These are phyloP conservation scores for Trypanosoma platydactyli DNA, from an alignment of 208 protist genomes.

Conservation along the genomic window DNA sequence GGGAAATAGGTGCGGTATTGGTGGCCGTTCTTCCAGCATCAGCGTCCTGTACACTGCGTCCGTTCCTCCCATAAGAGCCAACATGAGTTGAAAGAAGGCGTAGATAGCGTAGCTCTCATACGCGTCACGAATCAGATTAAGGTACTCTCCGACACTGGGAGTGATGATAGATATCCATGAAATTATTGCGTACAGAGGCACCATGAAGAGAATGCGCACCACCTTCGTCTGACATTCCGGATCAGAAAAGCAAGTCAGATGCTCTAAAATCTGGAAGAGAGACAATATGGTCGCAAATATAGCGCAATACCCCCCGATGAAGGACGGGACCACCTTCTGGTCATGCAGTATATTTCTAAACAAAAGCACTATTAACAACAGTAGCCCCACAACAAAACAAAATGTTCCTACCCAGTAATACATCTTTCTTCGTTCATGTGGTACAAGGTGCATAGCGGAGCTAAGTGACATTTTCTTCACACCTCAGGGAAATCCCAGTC, in stretches of 20 bases:
- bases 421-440: constrained; percentile 66
- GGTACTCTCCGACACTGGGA: constrained; percentile 76
- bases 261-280: constrained; percentile 89
- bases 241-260: constrained; percentile 88
- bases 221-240: constrained; percentile 91
- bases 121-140: constrained; percentile 89
- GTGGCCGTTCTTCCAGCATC: constrained; percentile 80
- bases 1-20: constrained; percentile 79
- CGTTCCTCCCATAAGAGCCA: constrained; percentile 89
- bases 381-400: constrained; percentile 66
- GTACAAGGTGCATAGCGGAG: constrained; percentile 6
- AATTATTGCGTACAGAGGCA: constrained; percentile 90
- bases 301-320: constrained; percentile 88
- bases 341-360: constrained; percentile 44
- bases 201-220: constrained; percentile 94
- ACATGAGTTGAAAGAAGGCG: constrained; percentile 93
- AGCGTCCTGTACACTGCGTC: constrained; percentile 84
- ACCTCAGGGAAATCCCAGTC: background rate
- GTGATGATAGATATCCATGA: constrained; percentile 80
- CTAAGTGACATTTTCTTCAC: constrained; percentile 7
- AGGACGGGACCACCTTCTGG: constrained; percentile 61
- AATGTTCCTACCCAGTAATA: constrained; percentile 89
- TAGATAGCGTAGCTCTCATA: constrained; percentile 96
- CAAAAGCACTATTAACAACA: constrained; percentile 70
- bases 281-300: constrained; percentile 88